Evolutionary conservation across 495 filamentous ascomycete species (phyloP).

Genomic region (Aspergillus biplanus): DNA sequence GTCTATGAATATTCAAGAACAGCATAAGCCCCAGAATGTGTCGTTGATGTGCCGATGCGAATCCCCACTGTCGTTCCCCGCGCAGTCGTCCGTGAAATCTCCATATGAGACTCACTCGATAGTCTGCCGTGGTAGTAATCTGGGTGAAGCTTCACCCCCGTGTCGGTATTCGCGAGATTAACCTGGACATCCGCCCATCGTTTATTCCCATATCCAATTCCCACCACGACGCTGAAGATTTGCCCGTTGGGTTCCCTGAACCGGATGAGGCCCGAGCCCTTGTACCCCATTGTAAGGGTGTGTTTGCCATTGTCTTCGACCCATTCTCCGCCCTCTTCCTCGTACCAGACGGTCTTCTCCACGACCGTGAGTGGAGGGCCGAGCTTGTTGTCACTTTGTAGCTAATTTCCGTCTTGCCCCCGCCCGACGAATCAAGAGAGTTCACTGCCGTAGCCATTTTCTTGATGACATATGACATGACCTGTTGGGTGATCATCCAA

Average conservation of each 20-base stretch:
- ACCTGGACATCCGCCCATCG: background rate
- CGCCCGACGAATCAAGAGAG: no score
- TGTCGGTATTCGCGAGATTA: background rate
- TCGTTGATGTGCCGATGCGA: background rate
- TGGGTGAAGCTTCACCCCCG: background rate
- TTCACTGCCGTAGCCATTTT: constrained; percentile 48
- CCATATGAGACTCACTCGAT: background rate
- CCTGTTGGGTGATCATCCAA: constrained; percentile 58
- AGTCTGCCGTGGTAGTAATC: background rate
- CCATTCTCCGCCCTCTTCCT: background rate
- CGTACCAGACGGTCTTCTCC: background rate
- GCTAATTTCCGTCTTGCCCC: no score
- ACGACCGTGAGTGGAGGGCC: background rate
- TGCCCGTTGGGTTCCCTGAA: background rate
- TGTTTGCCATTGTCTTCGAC: background rate
- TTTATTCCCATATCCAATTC: no score
- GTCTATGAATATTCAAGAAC: background rate
- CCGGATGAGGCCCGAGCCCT: background rate
- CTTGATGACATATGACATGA: constrained; percentile 51
- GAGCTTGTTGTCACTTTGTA: background rate
- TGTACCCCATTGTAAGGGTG: background rate
- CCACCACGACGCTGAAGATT: background rate
- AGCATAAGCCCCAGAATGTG: background rate
- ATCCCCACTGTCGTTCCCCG: background rate
- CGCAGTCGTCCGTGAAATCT: background rate